A percentile compares a stretch with the other conserved stretches of the same genome.
phyloP scores from a whole-genome alignment of 768 basidiomycete genomes.

The Leccinum fibrillosum region DNA sequence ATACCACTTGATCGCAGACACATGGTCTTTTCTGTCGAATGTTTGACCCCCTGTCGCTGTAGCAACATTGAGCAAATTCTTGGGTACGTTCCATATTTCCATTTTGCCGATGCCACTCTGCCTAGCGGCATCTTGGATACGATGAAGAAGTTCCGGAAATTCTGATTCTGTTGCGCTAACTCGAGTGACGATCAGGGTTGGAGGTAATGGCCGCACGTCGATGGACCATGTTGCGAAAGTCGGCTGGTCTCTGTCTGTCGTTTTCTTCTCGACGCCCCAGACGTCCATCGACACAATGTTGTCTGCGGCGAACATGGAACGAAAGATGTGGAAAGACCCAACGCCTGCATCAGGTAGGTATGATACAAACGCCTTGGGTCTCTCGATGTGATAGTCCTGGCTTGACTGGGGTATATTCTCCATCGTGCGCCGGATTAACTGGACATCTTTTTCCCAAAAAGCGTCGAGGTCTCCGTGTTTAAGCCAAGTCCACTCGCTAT shows the following conservation, averaged over 20 bases:
- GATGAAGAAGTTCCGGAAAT: slow-evolving; percentile 36
- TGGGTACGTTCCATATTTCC: slow-evolving; percentile 48
- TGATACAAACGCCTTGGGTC: slow-evolving; percentile 27
- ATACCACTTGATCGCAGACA: slow-evolving; percentile 51
- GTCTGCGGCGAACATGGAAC: slow-evolving; percentile 24
- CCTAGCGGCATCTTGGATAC: slow-evolving; percentile 35
- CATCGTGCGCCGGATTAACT: slow-evolving; percentile 34
- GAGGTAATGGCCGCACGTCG: slow-evolving; percentile 31
- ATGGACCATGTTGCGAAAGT: slow-evolving; percentile 47
- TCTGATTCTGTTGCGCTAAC: slow-evolving; percentile 29
- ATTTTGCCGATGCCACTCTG: slow-evolving; percentile 34
- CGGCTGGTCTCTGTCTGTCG: slow-evolving; percentile 1
- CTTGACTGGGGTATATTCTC: slow-evolving; percentile 6
- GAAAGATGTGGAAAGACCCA: slow-evolving; percentile 40
- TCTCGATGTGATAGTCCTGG: slow-evolving; percentile 6
- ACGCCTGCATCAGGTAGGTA: slow-evolving; percentile 48
- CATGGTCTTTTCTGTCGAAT: slow-evolving; percentile 34
- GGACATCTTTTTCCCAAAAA: slow-evolving; percentile 41
- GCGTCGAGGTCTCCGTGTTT: slow-evolving; percentile 33
- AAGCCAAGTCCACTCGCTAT: slow-evolving; percentile 28
- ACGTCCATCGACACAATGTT: slow-evolving; percentile 8
- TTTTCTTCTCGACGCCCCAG: slow-evolving; percentile 22
- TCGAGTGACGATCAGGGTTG: slow-evolving; percentile 44
- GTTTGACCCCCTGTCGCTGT: slow-evolving; percentile 31
- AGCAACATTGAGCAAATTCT: slow-evolving; percentile 29